phyloP scores from a whole-genome alignment of 108 stramenopile genomes.

The Cyclotella kingstonii region DNA sequence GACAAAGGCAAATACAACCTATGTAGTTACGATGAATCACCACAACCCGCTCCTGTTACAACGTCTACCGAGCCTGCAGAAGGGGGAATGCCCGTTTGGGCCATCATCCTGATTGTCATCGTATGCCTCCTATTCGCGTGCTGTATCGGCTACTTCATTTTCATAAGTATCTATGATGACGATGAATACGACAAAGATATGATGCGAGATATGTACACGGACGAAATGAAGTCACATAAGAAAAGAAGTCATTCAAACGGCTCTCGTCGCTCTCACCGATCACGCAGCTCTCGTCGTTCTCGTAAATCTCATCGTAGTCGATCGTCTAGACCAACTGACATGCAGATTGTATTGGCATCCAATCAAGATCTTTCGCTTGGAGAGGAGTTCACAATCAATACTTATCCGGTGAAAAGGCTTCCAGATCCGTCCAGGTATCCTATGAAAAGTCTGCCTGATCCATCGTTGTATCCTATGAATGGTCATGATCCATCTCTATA shows the following conservation, averaged over 20 bases:
- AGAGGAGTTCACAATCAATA: slow-evolving; percentile 28
- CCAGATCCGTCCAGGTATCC: slow-evolving; percentile 7
- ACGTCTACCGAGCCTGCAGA: background rate
- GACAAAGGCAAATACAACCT: slow-evolving; percentile 21
- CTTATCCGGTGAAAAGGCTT: slow-evolving; percentile 8
- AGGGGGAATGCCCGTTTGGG: slow-evolving; percentile 36
- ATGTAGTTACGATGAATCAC: background rate
- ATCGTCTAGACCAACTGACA: background rate
- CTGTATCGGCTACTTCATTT: slow-evolving; percentile 30
- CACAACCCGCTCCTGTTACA: background rate
- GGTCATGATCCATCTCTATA: slow-evolving; percentile 1
- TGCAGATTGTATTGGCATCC: slow-evolving; percentile 3
- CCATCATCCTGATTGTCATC: slow-evolving; percentile 33
- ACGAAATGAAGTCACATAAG: slow-evolving; percentile 11
- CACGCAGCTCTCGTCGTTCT: slow-evolving; percentile 3
- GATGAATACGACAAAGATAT: slow-evolving; percentile 12
- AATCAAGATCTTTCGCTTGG: slow-evolving; percentile 16
- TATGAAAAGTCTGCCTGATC: background rate
- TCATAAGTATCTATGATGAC: slow-evolving; percentile 1
- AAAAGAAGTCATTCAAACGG: background rate
- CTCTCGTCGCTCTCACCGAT: slow-evolving; percentile 2
- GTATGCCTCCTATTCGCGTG: slow-evolving; percentile 11
- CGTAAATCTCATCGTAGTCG: background rate
- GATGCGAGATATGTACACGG: slow-evolving; percentile 25
- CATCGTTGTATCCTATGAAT: slow-evolving; percentile 8